Evolutionary conservation across 1,284 basidiomycete species (phyloP), one percentile per base, ranked within the genome.

Genomic region (Hymenochaete sp.): DNA sequence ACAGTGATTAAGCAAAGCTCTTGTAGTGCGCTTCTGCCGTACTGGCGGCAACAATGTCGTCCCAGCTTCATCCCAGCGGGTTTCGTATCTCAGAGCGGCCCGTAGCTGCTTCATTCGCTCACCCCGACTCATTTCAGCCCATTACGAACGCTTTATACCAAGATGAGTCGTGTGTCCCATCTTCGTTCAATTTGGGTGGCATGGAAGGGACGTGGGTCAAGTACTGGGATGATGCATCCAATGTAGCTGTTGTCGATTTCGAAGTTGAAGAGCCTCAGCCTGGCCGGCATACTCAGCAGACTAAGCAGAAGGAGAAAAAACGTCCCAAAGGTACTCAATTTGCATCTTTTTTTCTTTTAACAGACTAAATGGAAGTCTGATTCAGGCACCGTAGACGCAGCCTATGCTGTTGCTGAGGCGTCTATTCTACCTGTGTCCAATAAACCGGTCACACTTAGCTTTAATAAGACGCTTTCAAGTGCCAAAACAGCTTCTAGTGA

Each of bases 41-140:
- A 11, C 68, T 95, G 5, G 85, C 81, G 3, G 79, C 80, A 27
- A 82, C 79, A 4, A 85, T 92, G 77, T 86, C 85, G 18, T 73
- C 86, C 2, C 75, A 82, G 52, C 70, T 84, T 18, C 89, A 93
- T 60, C 90, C 92, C 0, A 78, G 79, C 21, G 91, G 91, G 3
- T 93, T 93, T 64, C 73, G 87, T 8, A 93, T 93, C 44, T 82
- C 84, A 1, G 82, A 87, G 54, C 75, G 79, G 24, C 87, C 89
- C 0, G 82, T 93, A 5, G 90, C 91, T 3, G 82, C 83, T 4
- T 92, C 89, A 8, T 93, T 92, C 60, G 90, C 89, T 32, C 85
- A 91, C 60, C 76, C 82, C 2, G 79, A 83, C 53, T 86, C 90
- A 6, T 93, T 93, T 61, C 79, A 87, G 54, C 83, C 82, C 4